Evolutionary conservation across 2,329 filamentous ascomycete genomes (phyloP).

Genomic region (Harringtonia aguacate): DNA sequence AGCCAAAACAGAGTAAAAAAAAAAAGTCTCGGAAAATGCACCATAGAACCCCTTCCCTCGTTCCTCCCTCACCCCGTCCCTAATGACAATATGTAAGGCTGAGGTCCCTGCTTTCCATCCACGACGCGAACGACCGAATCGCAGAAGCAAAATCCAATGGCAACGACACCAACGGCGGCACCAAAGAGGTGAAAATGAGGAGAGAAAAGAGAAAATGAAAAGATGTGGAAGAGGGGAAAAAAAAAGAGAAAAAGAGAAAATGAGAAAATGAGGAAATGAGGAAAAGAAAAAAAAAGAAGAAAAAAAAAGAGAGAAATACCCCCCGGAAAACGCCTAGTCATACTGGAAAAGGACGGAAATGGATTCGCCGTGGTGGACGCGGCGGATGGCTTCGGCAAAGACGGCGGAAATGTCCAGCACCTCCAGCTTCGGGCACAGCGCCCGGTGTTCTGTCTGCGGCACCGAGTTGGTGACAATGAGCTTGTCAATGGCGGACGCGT

Average conservation of each 20-base stretch:
- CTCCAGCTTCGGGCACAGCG: conserved; percentile 75
- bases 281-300: neutral
- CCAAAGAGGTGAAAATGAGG: too few species aligned
- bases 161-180: too few species aligned
- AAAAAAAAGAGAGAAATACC: neutral
- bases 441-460: conserved; percentile 72
- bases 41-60: too few species aligned
- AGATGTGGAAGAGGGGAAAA: too few species aligned
- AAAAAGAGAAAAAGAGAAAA: neutral
- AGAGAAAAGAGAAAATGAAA: neutral
- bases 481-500: conserved; percentile 84
- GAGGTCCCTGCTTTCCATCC: too few species aligned
- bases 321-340: conserved; percentile 38
- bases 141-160: too few species aligned
- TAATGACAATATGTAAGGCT: too few species aligned
- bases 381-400: conserved; percentile 89
- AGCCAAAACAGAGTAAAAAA: neutral
- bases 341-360: conserved; percentile 92
- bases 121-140: too few species aligned
- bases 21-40: too few species aligned
- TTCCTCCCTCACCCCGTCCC: too few species aligned
- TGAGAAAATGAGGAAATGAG: neutral
- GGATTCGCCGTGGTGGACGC: conserved; percentile 95
- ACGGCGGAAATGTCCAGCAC: conserved; percentile 84
- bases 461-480: conserved; percentile 94